Evolutionary conservation across 2,329 filamentous ascomycete species (phyloP).

Genomic region (Fusarium solani-melongenae): DNA sequence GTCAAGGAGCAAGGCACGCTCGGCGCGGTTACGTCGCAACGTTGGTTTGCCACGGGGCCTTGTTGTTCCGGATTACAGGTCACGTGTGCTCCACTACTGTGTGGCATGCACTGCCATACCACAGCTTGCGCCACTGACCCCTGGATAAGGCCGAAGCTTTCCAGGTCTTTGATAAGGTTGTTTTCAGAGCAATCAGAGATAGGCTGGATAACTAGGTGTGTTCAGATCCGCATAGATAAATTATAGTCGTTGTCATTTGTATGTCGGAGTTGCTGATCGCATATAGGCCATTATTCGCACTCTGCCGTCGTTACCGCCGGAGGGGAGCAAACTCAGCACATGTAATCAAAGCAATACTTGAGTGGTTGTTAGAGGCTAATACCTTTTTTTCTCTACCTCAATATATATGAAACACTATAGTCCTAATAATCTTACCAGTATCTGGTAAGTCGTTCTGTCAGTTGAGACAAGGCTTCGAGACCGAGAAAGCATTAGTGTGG

Average conservation of each 20-base stretch:
- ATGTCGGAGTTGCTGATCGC: not conserved
- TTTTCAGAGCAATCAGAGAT: not conserved
- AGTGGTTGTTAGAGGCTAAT: not conserved
- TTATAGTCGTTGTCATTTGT: not conserved
- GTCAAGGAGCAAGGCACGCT: slow-evolving; percentile 43
- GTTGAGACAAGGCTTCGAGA: not conserved
- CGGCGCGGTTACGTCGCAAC: slow-evolving; percentile 43
- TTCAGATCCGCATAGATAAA: not conserved
- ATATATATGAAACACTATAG: not conserved
- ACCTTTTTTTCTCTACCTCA: no score
- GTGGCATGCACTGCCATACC: slow-evolving; percentile 14
- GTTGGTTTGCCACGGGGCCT: slow-evolving; percentile 31
- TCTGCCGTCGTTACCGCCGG: not conserved
- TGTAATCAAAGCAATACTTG: not conserved
- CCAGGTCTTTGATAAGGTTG: not conserved
- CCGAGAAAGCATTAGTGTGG: not conserved
- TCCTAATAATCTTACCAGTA: not conserved
- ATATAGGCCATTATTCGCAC: not conserved
- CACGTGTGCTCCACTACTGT: slow-evolving; percentile 42
- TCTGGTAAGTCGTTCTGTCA: not conserved
- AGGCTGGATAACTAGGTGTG: not conserved
- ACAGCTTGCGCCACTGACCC: not conserved
- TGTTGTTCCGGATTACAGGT: slow-evolving; percentile 38
- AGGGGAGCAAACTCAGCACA: not conserved
- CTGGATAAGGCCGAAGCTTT: not conserved